Conservation (phyloP, 164 flowering plant species). For the Cinnamomum micranthum region DNA sequence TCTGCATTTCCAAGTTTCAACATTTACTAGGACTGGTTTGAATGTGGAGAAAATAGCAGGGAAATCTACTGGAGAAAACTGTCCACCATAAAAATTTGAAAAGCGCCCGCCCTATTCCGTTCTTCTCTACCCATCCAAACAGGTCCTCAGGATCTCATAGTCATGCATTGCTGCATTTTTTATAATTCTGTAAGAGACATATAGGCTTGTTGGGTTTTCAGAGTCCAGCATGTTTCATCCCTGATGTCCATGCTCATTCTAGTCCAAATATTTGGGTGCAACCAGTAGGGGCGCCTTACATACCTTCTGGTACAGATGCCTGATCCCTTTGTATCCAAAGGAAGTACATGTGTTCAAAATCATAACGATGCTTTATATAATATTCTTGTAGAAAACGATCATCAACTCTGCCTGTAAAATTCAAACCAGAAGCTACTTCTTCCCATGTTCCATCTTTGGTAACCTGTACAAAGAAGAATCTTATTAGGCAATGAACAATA, state of each 20-base stretch:
- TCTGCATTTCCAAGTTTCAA: too few relatives aligned
- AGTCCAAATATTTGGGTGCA: not conserved
- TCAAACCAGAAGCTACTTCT: slow-evolving; percentile 31
- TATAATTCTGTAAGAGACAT: not conserved
- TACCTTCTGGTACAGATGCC: slow-evolving; percentile 8
- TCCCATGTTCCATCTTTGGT: slow-evolving; percentile 35
- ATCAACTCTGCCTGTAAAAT: slow-evolving; percentile 3
- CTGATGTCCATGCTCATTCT: not conserved
- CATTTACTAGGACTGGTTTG: too few relatives aligned
- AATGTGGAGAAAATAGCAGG: too few relatives aligned
- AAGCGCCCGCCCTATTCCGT: too few relatives aligned
- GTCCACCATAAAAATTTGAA: too few relatives aligned
- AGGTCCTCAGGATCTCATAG: too few relatives aligned
- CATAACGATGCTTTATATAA: too few relatives aligned
- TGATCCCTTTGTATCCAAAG: slow-evolving; percentile 6
- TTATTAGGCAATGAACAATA: not conserved
- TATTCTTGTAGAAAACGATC: slow-evolving; percentile 7
- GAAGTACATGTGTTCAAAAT: slow-evolving; percentile 24
- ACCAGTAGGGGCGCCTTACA: not conserved
- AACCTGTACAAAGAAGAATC: slow-evolving; percentile 23
- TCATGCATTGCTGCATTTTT: too few relatives aligned
- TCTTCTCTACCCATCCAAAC: too few relatives aligned
- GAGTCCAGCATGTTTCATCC: not conserved
- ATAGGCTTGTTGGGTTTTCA: not conserved
- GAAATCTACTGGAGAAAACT: too few relatives aligned